Conservation (phyloP, 2,329 filamentous ascomycete species). For the Aspergillus felis region DNA sequence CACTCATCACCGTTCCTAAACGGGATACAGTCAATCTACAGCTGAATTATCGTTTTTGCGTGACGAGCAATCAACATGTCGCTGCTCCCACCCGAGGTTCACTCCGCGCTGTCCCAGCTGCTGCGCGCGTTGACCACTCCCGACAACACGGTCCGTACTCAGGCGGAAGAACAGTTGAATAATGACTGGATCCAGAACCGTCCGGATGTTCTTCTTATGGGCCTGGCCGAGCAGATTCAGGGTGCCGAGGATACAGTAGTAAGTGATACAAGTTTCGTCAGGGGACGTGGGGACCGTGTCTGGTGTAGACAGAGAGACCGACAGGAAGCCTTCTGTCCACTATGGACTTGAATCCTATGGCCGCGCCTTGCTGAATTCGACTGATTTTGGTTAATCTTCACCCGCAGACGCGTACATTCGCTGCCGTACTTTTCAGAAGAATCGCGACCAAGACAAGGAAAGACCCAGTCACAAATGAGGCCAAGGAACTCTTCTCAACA, state of each 20-base stretch:
- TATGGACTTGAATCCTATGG: not conserved
- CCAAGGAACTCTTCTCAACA: constrained; percentile 80
- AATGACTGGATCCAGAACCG: constrained; percentile 80
- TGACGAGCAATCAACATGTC: constrained; percentile 60
- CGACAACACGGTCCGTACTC: constrained; percentile 79
- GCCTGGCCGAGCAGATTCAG: constrained; percentile 86
- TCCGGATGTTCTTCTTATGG: constrained; percentile 88
- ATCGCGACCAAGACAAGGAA: constrained; percentile 89
- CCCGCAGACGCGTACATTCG: constrained; percentile 76
- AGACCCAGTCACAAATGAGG: constrained; percentile 61
- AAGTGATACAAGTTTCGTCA: constrained; percentile 32
- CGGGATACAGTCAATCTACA: not conserved
- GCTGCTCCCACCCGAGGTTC: constrained; percentile 76
- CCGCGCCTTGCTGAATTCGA: not conserved
- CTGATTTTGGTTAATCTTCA: not conserved
- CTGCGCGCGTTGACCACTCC: constrained; percentile 82
- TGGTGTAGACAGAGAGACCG: not conserved
- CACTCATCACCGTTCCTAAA: not conserved
- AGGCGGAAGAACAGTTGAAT: constrained; percentile 86
- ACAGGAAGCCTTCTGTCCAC: not conserved
- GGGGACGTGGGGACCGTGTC: not conserved
- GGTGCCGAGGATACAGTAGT: constrained; percentile 70
- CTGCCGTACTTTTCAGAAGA: constrained; percentile 88
- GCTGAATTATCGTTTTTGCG: not conserved
- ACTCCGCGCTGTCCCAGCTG: constrained; percentile 78